phyloP scores from a whole-genome alignment of 75 land plant genomes.

The Pinus albicaulis region DNA sequence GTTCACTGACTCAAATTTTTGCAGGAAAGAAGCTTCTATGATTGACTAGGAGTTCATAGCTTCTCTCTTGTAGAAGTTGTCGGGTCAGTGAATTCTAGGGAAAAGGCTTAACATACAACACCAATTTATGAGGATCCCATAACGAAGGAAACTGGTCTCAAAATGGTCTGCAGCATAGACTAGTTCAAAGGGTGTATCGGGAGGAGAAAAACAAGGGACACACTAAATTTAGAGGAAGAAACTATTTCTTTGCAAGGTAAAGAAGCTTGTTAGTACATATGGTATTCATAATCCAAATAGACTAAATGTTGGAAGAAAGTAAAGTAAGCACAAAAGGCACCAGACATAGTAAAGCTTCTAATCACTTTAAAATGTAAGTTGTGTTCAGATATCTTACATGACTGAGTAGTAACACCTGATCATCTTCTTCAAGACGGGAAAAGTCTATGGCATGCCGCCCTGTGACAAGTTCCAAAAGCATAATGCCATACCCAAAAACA shows the following conservation, averaged over 20 bases:
- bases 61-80: background rate
- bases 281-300: background rate
- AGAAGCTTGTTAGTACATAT: background rate
- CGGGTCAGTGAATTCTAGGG: background rate
- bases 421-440: conserved; percentile 15
- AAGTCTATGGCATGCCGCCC: conserved; percentile 67
- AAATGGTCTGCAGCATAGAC: background rate
- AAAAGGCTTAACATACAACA: background rate
- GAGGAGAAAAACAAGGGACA: background rate
- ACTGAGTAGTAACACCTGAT: conserved; percentile 39
- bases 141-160: background rate
- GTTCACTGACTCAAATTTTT: background rate
- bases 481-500: conserved; percentile 85
- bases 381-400: conserved; percentile 17
- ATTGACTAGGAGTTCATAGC: background rate
- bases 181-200: background rate
- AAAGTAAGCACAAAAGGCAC: background rate
- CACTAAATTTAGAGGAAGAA: background rate
- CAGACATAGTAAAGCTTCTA: background rate
- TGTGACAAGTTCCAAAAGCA: conserved; percentile 78
- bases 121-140: background rate
- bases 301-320: background rate
- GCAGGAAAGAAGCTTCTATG: background rate
- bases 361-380: background rate
- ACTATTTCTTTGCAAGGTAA: background rate